Conservation (phyloP, 177 flowering plant genomes). For the Telopea speciosissima region DNA sequence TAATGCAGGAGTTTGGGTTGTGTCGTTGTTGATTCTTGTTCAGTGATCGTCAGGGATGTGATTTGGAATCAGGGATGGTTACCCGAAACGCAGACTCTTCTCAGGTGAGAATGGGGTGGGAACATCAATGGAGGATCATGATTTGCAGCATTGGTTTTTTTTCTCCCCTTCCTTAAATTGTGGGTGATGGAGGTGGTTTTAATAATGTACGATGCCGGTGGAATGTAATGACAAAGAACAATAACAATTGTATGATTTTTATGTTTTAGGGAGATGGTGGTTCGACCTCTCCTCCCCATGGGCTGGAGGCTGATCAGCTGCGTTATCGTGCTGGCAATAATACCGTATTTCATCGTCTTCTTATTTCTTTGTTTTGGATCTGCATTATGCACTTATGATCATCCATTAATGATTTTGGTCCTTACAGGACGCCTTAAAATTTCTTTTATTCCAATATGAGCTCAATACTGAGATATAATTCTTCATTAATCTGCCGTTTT, state of each 20-base stretch:
- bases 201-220: not conserved
- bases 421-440: not conserved
- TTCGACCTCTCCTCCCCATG: conserved; percentile 23
- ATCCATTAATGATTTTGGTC: not conserved
- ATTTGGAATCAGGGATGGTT: conserved; percentile 14
- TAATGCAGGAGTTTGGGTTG: not conserved
- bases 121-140: not conserved
- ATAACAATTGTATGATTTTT: not conserved
- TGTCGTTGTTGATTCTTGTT: not conserved
- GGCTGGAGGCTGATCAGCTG: conserved; percentile 21
- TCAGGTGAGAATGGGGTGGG: conserved; percentile 6
- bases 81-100: conserved; percentile 13
- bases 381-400: not conserved
- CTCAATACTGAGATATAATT: not conserved
- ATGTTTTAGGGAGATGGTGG: conserved; percentile 34
- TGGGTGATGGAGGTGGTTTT: not conserved
- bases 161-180: not conserved
- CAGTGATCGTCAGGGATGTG: conserved; percentile 10
- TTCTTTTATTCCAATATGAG: not conserved
- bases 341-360: conserved; percentile 18
- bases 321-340: conserved; percentile 44
- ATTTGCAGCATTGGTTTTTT: not conserved
- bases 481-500: not conserved
- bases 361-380: not conserved
- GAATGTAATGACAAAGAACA: not conserved